Conservation (phyloP, 176 grass and related monocot species). For the Oryza meridionalis region DNA sequence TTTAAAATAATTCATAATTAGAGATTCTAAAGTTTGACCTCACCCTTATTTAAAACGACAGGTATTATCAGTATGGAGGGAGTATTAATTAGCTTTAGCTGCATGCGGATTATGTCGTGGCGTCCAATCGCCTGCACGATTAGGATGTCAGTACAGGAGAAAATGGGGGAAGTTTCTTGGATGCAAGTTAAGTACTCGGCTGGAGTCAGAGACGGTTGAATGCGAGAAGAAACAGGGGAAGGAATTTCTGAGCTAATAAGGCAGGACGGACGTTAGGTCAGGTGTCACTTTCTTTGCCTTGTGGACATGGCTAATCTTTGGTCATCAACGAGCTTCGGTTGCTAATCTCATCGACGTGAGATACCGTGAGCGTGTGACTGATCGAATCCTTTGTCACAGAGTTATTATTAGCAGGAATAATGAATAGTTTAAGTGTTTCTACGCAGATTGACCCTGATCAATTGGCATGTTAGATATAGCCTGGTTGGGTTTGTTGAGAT, state of each 20-base stretch:
- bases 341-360: neutral
- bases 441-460: neutral
- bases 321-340: neutral
- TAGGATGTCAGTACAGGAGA: neutral
- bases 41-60: too few species aligned
- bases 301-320: too few species aligned
- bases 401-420: too few species aligned
- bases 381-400: neutral
- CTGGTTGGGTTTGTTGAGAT: too few species aligned
- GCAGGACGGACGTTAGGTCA: neutral
- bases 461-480: neutral
- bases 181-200: neutral
- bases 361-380: neutral
- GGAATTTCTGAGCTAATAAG: neutral
- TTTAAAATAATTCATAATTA: too few species aligned
- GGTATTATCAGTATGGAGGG: too few species aligned
- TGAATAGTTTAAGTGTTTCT: neutral
- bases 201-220: neutral
- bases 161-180: constrained; percentile 22
- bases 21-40: too few species aligned
- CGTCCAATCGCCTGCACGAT: neutral
- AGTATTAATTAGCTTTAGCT: neutral
- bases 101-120: neutral
- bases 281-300: constrained; percentile 15
- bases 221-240: neutral